Conservation (phyloP, 257 asterid species). For the Osmanthus fragrans region DNA sequence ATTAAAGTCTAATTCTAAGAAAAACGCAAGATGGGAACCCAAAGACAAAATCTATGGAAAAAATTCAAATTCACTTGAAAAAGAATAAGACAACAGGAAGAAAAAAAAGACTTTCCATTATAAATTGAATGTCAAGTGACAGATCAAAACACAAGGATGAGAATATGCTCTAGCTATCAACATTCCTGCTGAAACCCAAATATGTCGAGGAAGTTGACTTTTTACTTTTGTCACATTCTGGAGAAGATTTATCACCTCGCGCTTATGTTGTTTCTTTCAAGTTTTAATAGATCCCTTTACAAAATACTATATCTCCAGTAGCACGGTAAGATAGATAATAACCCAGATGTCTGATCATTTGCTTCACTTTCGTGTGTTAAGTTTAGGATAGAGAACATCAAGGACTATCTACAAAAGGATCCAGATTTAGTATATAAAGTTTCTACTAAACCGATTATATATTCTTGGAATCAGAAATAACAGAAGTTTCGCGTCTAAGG, state of each 20-base stretch:
- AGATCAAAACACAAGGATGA: not conserved
- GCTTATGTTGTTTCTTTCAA: conserved; percentile 5
- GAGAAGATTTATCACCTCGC: conserved; percentile 1
- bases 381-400: not conserved
- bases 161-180: not conserved
- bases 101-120: not conserved
- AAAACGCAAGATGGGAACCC: conserved; percentile 4
- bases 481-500: conserved; percentile 4
- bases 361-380: not conserved
- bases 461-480: not conserved
- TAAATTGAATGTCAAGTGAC: not conserved
- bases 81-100: not conserved
- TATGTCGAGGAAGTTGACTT: not conserved
- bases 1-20: conserved; percentile 4
- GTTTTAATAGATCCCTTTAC: not conserved
- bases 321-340: not conserved
- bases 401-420: not conserved
- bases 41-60: not conserved
- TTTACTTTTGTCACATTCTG: not conserved
- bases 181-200: conserved; percentile 6
- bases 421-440: conserved; percentile 7
- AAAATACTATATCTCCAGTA: not conserved
- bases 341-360: not conserved
- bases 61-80: not conserved
- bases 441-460: conserved; percentile 10